phyloP scores from a whole-genome alignment of 2,329 filamentous ascomycete species.

The Ophiostoma populinum region DNA sequence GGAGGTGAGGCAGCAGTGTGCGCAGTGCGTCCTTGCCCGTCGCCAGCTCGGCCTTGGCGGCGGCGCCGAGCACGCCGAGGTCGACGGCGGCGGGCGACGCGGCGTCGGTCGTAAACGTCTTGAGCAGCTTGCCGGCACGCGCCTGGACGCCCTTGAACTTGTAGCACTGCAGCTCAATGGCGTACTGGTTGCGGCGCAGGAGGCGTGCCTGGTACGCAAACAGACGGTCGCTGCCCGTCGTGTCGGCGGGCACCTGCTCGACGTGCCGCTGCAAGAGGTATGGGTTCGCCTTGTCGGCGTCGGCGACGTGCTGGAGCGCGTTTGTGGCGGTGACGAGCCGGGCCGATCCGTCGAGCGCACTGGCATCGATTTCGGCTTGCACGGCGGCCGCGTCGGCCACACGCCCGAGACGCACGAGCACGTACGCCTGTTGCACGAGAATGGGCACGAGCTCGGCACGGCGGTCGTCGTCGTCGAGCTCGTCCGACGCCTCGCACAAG shows the following conservation, averaged over 20 bases:
- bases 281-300: slow-evolving; percentile 33
- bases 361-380: slow-evolving; percentile 40
- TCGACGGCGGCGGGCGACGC: slow-evolving; percentile 20
- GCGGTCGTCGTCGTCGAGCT: slow-evolving; percentile 58
- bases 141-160: slow-evolving; percentile 46
- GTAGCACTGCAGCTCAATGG: slow-evolving; percentile 46
- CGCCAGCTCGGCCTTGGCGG: slow-evolving; percentile 49
- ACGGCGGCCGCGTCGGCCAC: slow-evolving; percentile 46
- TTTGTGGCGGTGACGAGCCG: slow-evolving; percentile 53
- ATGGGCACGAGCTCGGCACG: slow-evolving; percentile 59
- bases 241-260: slow-evolving; percentile 30
- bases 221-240: slow-evolving; percentile 40
- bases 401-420: slow-evolving; percentile 49
- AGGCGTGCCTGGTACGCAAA: slow-evolving; percentile 54
- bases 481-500: slow-evolving; percentile 56
- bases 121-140: slow-evolving; percentile 27
- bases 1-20: slow-evolving; percentile 49
- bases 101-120: slow-evolving; percentile 14
- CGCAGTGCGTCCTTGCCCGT: slow-evolving; percentile 52
- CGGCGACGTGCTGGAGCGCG: slow-evolving; percentile 15
- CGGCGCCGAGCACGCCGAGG: slow-evolving; percentile 43
- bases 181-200: slow-evolving; percentile 44
- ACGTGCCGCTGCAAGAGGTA: slow-evolving; percentile 48
- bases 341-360: slow-evolving; percentile 51
- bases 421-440: slow-evolving; percentile 57